phyloP scores from a whole-genome alignment of 2,329 filamentous ascomycete genomes.

The Penicillium sp. region DNA sequence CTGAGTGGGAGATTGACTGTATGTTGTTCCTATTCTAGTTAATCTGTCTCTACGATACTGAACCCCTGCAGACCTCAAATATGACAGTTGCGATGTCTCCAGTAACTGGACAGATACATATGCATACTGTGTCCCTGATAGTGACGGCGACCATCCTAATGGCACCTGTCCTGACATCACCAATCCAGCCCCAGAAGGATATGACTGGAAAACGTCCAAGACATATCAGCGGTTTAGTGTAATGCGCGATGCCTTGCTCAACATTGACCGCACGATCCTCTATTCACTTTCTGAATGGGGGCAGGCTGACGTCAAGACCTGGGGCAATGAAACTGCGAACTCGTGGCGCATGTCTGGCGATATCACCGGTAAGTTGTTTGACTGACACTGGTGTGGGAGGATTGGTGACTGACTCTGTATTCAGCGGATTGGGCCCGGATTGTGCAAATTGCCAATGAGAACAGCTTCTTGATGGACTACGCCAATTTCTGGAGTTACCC shows the following conservation, averaged over 20 bases:
- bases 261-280: constrained; percentile 48
- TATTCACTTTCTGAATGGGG: constrained; percentile 59
- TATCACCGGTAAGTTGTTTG: constrained; percentile 27
- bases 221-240: constrained; percentile 49
- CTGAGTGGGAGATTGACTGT: constrained; percentile 60
- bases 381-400: not conserved
- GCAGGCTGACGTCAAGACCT: constrained; percentile 50
- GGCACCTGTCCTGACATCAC: constrained; percentile 42
- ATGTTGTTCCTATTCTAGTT: not conserved
- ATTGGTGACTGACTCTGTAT: not conserved
- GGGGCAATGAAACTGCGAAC: constrained; percentile 52
- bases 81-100: constrained; percentile 56
- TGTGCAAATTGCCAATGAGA: constrained; percentile 51
- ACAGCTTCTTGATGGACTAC: constrained; percentile 48
- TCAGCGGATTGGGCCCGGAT: constrained; percentile 32
- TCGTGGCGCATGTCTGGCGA: constrained; percentile 46
- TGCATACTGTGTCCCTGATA: constrained; percentile 44
- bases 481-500: constrained; percentile 53
- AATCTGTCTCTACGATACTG: not conserved
- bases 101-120: constrained; percentile 42
- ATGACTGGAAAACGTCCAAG: constrained; percentile 53
- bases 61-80: constrained; percentile 50
- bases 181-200: constrained; percentile 46
- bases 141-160: constrained; percentile 36
- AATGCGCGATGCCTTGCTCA: constrained; percentile 56